Conservation (phyloP, 352 stramenopile genomes). For the Albugo candida region DNA sequence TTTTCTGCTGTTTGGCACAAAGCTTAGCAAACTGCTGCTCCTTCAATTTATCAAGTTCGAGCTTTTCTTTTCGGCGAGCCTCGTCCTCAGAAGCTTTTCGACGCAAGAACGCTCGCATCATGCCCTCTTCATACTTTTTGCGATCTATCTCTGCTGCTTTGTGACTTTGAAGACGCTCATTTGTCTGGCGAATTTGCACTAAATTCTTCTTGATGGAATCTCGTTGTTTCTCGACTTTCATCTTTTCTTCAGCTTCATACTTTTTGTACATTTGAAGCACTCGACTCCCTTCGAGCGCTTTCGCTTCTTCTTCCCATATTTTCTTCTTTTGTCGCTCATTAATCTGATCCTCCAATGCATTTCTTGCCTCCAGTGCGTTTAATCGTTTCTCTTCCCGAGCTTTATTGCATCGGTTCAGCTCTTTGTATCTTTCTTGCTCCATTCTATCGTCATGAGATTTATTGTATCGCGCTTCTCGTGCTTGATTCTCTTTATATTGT, state of each 20-base stretch:
- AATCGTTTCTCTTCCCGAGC: slow-evolving; percentile 16
- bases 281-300: slow-evolving; percentile 55
- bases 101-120: slow-evolving; percentile 32
- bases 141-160: slow-evolving; percentile 24
- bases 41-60: slow-evolving; percentile 42
- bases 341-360: slow-evolving; percentile 58
- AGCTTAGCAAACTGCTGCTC: slow-evolving; percentile 53
- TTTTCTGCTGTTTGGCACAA: slow-evolving; percentile 58
- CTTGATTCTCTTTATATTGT: slow-evolving; percentile 20
- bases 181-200: slow-evolving; percentile 31
- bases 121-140: slow-evolving; percentile 48
- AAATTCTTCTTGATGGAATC: slow-evolving; percentile 24
- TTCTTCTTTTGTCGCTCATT: slow-evolving; percentile 34
- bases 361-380: slow-evolving; percentile 34
- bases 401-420: slow-evolving; percentile 29
- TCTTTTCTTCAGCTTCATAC: slow-evolving; percentile 45
- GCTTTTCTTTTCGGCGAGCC: slow-evolving; percentile 34
- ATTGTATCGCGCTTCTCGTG: slow-evolving; percentile 32
- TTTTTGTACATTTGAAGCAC: slow-evolving; percentile 67
- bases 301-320: slow-evolving; percentile 58
- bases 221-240: slow-evolving; percentile 19
- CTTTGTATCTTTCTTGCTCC: slow-evolving; percentile 34
- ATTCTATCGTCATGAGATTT: slow-evolving; percentile 55
- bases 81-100: slow-evolving; percentile 58
- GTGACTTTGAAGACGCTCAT: slow-evolving; percentile 43